Conservation (phyloP, 352 stramenopile genomes). For the Globisporangium paddicum region DNA sequence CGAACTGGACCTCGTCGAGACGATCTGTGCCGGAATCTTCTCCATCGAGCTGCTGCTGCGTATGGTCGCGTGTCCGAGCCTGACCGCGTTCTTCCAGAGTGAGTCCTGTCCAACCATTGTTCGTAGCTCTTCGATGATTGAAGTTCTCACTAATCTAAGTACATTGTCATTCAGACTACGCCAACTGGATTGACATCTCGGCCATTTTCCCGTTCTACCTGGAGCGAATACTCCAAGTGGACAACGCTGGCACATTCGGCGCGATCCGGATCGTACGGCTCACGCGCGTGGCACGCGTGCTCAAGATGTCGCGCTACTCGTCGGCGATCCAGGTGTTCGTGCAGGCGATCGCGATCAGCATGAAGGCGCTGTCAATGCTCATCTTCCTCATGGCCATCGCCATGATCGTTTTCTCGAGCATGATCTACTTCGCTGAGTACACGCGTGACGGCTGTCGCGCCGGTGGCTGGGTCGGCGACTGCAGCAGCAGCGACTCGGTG, state of each 20-base stretch:
- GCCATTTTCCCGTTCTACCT: slow-evolving; percentile 86
- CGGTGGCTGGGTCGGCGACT: slow-evolving; percentile 56
- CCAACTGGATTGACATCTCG: slow-evolving; percentile 81
- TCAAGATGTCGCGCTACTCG: slow-evolving; percentile 87
- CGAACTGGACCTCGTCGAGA: slow-evolving; percentile 36
- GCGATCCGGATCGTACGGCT: slow-evolving; percentile 84
- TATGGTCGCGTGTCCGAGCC: slow-evolving; percentile 41
- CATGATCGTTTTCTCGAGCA: slow-evolving; percentile 82
- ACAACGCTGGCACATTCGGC: slow-evolving; percentile 59
- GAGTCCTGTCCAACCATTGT: not conserved
- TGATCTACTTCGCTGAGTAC: slow-evolving; percentile 81
- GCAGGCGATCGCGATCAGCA: slow-evolving; percentile 62
- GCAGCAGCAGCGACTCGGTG: slow-evolving; percentile 2
- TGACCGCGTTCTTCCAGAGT: slow-evolving; percentile 47
- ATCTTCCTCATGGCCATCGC: slow-evolving; percentile 84
- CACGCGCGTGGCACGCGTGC: slow-evolving; percentile 71
- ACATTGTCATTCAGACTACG: slow-evolving; percentile 29
- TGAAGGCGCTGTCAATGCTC: slow-evolving; percentile 83
- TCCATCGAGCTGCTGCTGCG: slow-evolving; percentile 59
- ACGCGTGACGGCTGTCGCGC: slow-evolving; percentile 56
- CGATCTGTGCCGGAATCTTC: slow-evolving; percentile 48
- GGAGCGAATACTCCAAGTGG: slow-evolving; percentile 56
- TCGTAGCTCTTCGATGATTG: not conserved
- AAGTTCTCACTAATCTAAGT: not conserved
- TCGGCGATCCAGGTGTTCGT: slow-evolving; percentile 84